A percentile compares a stretch with the other conserved stretches of the same genome.
phyloP scores from a whole-genome alignment of 495 filamentous ascomycete species.

The Mytilinidion resinicola region DNA sequence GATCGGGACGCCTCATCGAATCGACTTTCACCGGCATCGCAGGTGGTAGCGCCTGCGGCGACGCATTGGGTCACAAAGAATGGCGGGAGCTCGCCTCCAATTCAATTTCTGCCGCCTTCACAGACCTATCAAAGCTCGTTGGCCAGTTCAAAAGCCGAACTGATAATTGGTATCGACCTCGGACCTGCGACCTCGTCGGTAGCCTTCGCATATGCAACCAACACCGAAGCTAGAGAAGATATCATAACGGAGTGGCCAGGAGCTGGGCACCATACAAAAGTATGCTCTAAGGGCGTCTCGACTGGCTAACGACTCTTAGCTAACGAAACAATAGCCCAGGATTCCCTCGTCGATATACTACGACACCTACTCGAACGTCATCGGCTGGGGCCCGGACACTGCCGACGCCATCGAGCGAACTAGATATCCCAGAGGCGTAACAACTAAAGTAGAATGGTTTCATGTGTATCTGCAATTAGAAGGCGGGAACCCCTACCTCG shows the following conservation, averaged over 20 bases:
- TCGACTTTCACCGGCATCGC: too few relatives aligned
- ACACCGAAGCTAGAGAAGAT: background rate
- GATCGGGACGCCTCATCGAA: too few relatives aligned
- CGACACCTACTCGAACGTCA: background rate
- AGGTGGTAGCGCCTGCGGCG: too few relatives aligned
- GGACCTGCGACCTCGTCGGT: background rate
- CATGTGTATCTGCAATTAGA: too few relatives aligned
- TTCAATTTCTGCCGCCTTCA: background rate
- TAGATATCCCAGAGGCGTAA: too few relatives aligned
- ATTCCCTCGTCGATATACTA: background rate
- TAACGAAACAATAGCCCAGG: background rate
- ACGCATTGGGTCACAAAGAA: background rate
- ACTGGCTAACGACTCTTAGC: background rate
- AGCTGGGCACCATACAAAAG: background rate
- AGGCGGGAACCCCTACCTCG: conserved; percentile 45
- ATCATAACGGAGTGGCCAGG: background rate
- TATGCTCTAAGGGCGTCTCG: background rate
- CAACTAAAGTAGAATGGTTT: too few relatives aligned
- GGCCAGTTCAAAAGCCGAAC: background rate
- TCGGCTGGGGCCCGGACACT: background rate
- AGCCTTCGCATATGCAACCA: background rate
- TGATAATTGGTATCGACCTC: background rate
- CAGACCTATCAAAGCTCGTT: background rate
- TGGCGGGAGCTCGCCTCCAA: background rate
- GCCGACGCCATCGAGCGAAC: conserved; percentile 29